Evolutionary conservation across 495 filamentous ascomycete species (phyloP), one percentile per base, ranked within the genome.

Genomic region (Diplogelasinospora grovesii): DNA sequence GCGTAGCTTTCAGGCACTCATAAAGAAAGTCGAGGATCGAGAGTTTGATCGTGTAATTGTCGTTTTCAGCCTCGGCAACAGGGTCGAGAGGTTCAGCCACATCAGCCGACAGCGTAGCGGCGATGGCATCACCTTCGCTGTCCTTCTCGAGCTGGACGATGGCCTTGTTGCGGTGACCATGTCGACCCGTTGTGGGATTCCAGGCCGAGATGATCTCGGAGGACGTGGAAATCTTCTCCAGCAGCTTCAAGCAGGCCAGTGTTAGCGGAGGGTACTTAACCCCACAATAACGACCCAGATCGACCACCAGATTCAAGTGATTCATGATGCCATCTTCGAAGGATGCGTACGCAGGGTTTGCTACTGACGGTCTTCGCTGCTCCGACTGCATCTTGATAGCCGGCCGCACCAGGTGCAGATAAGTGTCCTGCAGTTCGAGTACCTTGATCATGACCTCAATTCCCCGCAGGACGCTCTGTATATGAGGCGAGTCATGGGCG

Each of bases 281-380:
- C 26, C 85, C 84, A 50, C 86, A 86, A 55, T 89, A 97, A 3
- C 84, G 71, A 18, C 86, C 89, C 20, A 97, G 64, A 41, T 84
- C 78, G 5, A 84, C 79, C 27, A 96, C 69, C 28, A 95, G 64
- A 11, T 71, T 58, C 24, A 97, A 63, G 49, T 89, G 82, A 49
- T 81, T 85, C 39, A 95, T 70, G 26, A 99, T 70, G 18, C 85
- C 90, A 48, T 97, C 93, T 60, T 99, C 93, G 55, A 97, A 89
- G 1, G 83, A 87, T 10, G 80, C 69, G 39, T 90, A 81, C 3
- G 85, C 73, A 6, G 78, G 73, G 53, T 89, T 89, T 1, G 79
- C 74, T 13, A 86, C 78, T 9, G 66, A 56, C 26, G 55, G 53
- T 18, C 49, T 60, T 29, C 56, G 61, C 33, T 54, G 45, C 13